Base-by-base conservation (phyloP, 2,329 filamentous ascomycete species). In the Phoma herbarum region DNA sequence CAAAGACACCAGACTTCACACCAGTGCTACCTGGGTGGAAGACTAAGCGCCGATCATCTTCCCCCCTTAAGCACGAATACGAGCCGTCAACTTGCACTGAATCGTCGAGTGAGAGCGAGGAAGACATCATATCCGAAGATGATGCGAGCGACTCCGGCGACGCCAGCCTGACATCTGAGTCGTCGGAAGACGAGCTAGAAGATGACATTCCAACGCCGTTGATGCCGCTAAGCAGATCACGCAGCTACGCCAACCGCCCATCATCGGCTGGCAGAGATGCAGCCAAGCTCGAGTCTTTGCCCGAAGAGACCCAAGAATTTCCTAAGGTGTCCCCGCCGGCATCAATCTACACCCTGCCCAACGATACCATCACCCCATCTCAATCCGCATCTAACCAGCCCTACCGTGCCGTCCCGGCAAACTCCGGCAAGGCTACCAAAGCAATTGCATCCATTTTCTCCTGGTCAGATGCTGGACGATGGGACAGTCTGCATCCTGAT, bases 41-140 rank as follows among this genome's bases (percentile, higher is more conserved):
- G 75, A 63, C 83, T 75, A 75, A 89, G 71, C 87, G 93, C 43
- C 87, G 93, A 18, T 90, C 88, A 1, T 98, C 95, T 0, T 99
- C 95, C 1, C 95, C 95, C 0, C 82, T 99, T 48, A 99, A 99
- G 80, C 94, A 98, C 73, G 94, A 99, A 78, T 99, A 97, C 70
- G 89, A 93, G 62, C 94, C 94, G 14, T 98, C 95, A 16, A 88
- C 86, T 7, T 86, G 86, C 44, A 88, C 87, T 0, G 85, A 86
- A 41, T 86, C 86, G 7, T 84, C 83, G 9, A 84, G 81, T 1
- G 83, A 86, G 53, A 88, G 84, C 44, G 85, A 86, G 46, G 79
- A 82, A 42, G 85, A 84, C 5, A 79, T 50, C 1, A 45, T 52
- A 3, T 68, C 67, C 1, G 68, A 67, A 22, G 67, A 81, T 41